Percentiles rank a stretch among this genome's conserved stretches.
Conservation (phyloP, 768 basidiomycete species). For the Leccinum arenicola region DNA sequence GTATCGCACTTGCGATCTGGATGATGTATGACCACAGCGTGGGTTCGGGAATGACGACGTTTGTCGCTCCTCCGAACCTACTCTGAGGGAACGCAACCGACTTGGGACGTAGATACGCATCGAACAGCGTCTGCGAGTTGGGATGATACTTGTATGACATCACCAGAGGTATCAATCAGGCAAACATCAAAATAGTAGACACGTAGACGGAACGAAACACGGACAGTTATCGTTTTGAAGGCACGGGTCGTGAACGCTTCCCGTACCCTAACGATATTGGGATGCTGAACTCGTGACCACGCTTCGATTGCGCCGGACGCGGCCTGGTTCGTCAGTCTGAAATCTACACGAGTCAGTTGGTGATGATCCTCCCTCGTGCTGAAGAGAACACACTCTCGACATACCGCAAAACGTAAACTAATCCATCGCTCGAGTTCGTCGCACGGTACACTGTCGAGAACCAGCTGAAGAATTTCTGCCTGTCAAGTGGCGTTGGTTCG, state of each 20-base stretch:
- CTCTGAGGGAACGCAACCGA: conserved; percentile 36
- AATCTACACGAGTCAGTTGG: conserved; percentile 50
- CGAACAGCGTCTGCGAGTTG: conserved; percentile 75
- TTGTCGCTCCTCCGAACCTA: conserved; percentile 32
- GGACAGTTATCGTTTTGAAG: conserved; percentile 85
- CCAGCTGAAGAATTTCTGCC: conserved; percentile 78
- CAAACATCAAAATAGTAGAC: conserved; percentile 9
- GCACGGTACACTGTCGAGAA: conserved; percentile 84
- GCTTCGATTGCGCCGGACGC: conserved; percentile 82
- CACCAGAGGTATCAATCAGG: conserved; percentile 63
- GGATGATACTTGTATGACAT: conserved; percentile 91
- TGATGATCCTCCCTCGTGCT: neutral
- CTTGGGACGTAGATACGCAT: conserved; percentile 68
- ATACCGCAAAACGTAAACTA: conserved; percentile 72
- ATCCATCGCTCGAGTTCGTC: conserved; percentile 70
- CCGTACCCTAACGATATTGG: conserved; percentile 74
- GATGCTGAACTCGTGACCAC: conserved; percentile 85
- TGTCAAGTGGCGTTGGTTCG: conserved; percentile 54
- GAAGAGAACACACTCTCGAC: conserved; percentile 67
- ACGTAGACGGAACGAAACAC: conserved; percentile 23
- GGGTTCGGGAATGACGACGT: conserved; percentile 59
- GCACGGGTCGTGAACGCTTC: conserved; percentile 95
- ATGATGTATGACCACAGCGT: conserved; percentile 91
- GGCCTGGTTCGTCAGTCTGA: conserved; percentile 73
- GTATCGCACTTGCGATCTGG: conserved; percentile 86